Evolutionary conservation across 768 basidiomycete genomes (phyloP).

Genomic region (Leucogyrophana mollusca): DNA sequence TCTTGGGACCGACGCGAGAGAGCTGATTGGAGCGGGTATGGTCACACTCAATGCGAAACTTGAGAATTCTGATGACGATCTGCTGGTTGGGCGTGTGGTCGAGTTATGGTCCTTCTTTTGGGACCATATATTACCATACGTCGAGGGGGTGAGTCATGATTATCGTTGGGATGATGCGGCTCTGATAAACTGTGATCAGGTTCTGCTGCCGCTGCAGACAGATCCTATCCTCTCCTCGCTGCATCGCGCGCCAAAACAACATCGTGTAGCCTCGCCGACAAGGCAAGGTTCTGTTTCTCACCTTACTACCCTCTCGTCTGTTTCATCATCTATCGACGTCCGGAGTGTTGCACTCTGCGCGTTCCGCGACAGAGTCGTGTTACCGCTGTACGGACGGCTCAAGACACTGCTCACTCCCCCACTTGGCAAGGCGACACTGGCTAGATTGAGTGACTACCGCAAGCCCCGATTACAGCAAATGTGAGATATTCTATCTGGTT

Average conservation of each 20-base stretch:
- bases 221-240: conserved; percentile 66
- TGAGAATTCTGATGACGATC: conserved; percentile 71
- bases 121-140: conserved; percentile 83
- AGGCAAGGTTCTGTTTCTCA: conserved; percentile 47
- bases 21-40: conserved; percentile 87
- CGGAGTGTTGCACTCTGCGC: conserved; percentile 75
- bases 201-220: conserved; percentile 60
- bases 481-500: conserved; percentile 37
- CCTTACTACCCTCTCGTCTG: conserved; percentile 21
- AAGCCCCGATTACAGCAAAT: conserved; percentile 80
- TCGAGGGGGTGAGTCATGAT: conserved; percentile 69
- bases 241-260: conserved; percentile 59
- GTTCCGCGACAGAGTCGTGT: conserved; percentile 78
- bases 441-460: conserved; percentile 55
- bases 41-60: conserved; percentile 88
- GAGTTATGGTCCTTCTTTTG: conserved; percentile 95
- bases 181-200: conserved; percentile 37
- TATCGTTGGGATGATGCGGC: conserved; percentile 20
- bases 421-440: conserved; percentile 53
- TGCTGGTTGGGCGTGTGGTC: conserved; percentile 73
- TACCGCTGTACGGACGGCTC: conserved; percentile 59
- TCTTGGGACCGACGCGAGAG: conserved; percentile 76
- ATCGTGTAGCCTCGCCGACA: conserved; percentile 48
- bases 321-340: conserved; percentile 67
- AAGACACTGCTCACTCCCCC: conserved; percentile 53